Conservation (phyloP, 352 stramenopile genomes). For the Peronospora tabacina region DNA sequence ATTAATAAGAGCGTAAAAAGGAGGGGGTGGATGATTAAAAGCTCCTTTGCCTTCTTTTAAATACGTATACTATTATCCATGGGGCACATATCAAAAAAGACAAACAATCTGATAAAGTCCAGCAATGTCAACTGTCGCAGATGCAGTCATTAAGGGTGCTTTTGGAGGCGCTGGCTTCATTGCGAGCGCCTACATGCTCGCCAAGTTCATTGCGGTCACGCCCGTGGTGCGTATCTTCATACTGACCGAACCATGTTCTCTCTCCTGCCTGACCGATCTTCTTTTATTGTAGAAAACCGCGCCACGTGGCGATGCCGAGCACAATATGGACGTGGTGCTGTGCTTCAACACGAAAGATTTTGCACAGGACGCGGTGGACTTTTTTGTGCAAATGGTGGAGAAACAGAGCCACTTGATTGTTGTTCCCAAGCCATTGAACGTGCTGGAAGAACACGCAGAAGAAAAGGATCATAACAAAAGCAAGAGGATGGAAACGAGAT, state of each 20-base stretch:
- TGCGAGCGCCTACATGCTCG: slow-evolving; percentile 65
- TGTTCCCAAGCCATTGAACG: slow-evolving; percentile 35
- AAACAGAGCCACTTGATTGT: slow-evolving; percentile 56
- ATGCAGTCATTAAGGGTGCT: slow-evolving; percentile 61
- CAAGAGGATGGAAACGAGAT: slow-evolving; percentile 19
- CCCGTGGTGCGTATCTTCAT: slow-evolving; percentile 39
- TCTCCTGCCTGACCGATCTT: slow-evolving; percentile 7
- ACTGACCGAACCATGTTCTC: neutral
- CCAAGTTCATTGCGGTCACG: slow-evolving; percentile 74
- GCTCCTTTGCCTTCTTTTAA: too few relatives aligned
- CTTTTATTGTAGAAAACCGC: slow-evolving; percentile 45
- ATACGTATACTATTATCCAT: too few relatives aligned
- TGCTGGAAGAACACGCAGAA: slow-evolving; percentile 28
- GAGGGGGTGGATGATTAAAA: too few relatives aligned
- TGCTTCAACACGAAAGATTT: slow-evolving; percentile 64
- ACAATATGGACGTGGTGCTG: slow-evolving; percentile 64
- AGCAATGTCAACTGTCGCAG: slow-evolving; percentile 45
- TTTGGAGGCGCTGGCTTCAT: slow-evolving; percentile 63
- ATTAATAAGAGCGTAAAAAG: too few relatives aligned
- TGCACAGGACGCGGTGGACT: slow-evolving; percentile 37
- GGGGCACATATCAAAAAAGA: too few relatives aligned
- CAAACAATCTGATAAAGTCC: too few relatives aligned
- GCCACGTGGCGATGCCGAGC: slow-evolving; percentile 39
- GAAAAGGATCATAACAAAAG: slow-evolving; percentile 16
- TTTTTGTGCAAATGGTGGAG: slow-evolving; percentile 59